A percentile compares a stretch with the other conserved stretches of the same genome.
These are phyloP conservation scores for Aspergillus avenaceus DNA, from an alignment of 495 filamentous ascomycete species.

Conservation along the genomic window DNA sequence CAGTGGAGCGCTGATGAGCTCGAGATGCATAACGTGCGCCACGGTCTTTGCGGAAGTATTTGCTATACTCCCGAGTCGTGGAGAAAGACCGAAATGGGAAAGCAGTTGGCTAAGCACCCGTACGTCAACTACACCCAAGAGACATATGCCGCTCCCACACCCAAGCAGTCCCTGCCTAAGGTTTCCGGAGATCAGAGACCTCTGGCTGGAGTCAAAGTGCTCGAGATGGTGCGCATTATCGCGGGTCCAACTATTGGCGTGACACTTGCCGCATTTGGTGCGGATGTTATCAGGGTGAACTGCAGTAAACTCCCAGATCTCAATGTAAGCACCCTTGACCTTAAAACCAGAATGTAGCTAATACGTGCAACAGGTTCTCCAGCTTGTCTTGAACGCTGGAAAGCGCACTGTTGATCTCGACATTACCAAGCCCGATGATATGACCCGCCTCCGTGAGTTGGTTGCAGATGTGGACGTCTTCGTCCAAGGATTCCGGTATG, in stretches of 20 bases:
- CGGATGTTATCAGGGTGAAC: constrained; percentile 58
- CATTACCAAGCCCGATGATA: constrained; percentile 39
- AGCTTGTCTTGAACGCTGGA: constrained; percentile 45
- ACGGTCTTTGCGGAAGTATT: constrained; percentile 31
- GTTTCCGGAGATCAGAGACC: constrained; percentile 26
- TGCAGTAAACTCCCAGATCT: constrained; percentile 49
- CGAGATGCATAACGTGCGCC: constrained; percentile 27
- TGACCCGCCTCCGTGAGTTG: constrained; percentile 36
- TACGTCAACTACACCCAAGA: constrained; percentile 19
- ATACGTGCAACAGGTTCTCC: constrained; percentile 25
- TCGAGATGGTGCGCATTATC: constrained; percentile 60
- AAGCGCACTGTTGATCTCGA: constrained; percentile 53
- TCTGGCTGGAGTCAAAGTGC: constrained; percentile 54
- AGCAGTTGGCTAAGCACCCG: constrained; percentile 18
- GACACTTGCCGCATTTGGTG: constrained; percentile 54
- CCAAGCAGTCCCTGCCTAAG: constrained; percentile 8
- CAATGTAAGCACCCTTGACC: constrained; percentile 16
- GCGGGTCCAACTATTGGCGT: constrained; percentile 52
- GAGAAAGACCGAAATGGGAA: constrained; percentile 29
- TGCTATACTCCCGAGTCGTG: constrained; percentile 28
- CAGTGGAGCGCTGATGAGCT: constrained; percentile 30
- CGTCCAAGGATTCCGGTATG: constrained; percentile 53
- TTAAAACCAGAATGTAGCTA: background rate
- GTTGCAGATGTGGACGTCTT: constrained; percentile 54
- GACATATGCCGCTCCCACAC: constrained; percentile 20